Base-by-base conservation (phyloP, 2,329 filamentous ascomycete species). In the Aspergillus sojae region DNA sequence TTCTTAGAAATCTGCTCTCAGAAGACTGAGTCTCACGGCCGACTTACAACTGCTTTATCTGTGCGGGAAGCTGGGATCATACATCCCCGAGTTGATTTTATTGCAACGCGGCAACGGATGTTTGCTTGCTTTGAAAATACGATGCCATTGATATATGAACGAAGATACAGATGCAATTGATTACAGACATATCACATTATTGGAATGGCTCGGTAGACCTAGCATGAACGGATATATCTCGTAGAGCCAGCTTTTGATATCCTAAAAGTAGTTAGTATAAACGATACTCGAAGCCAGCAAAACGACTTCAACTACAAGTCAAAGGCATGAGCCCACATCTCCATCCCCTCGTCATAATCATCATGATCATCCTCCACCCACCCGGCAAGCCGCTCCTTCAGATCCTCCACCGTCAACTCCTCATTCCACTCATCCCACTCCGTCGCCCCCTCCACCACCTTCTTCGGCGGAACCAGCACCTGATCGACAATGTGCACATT, bases 401-500 rank as follows among this genome's bases (percentile, higher is more conserved):
- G 61, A 48, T 69, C 67, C 55, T 69, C 67, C 28, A 71, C 57
- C n/a, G 58, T 65, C 61, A 68, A 60, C 57, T 66, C 62, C 45
- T 62, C 61, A 23, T 62, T 65, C 21, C 62, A 60, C 14, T 43
- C 57, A n/a, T 53, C 23, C 19, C 60, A 61, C 36, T 60, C 46
- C 41, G 45, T 26, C 43, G 50, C 32, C 14, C 45, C 57, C 23
- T 61, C 53, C 46, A 54, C 58, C 48, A 66, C 57, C 65, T 83
- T 83, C 78, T 86, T 88, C 1, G 93, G 92, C 48, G 94, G 94
- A 67, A 97, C 87, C 62, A 96, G 79, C 0, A 97, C 87, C 62
- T 84, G 84, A 55, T 85, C 83, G 0, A 95, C 82, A 19, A 94
- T 88, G 62, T 97, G 94, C 43, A 96, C 86, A 16, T 94, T 93